phyloP scores from a whole-genome alignment of 2,329 filamentous ascomycete species.

The Alternaria panax region DNA sequence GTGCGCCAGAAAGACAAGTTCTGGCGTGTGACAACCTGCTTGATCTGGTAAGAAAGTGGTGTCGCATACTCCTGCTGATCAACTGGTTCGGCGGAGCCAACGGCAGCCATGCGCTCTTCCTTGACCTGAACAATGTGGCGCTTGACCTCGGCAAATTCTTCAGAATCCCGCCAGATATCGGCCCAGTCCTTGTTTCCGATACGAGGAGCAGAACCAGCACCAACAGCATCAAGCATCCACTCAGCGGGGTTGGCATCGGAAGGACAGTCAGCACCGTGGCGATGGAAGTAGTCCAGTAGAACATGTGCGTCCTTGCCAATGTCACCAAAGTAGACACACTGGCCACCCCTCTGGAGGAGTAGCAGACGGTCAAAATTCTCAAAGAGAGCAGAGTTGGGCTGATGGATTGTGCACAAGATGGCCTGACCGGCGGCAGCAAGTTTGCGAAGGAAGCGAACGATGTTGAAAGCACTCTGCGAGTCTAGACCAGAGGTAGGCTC shows the following conservation, averaged over 20 bases:
- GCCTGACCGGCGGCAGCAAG: conserved; percentile 82
- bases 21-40: conserved; percentile 74
- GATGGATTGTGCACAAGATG: conserved; percentile 90
- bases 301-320: conserved; percentile 77
- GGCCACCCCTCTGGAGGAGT: conserved; percentile 77
- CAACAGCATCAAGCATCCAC: conserved; percentile 87
- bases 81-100: conserved; percentile 52
- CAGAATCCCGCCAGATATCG: conserved; percentile 77
- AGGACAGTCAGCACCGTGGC: conserved; percentile 66
- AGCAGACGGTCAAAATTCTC: conserved; percentile 87
- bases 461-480: conserved; percentile 76
- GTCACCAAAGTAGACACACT: conserved; percentile 85
- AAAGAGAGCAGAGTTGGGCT: conserved; percentile 85
- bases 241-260: conserved; percentile 66
- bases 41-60: conserved; percentile 79
- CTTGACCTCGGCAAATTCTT: conserved; percentile 73
- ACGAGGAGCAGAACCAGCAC: conserved; percentile 74
- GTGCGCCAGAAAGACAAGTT: conserved; percentile 84
- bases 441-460: conserved; percentile 79
- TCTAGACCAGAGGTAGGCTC: conserved; percentile 80
- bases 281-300: conserved; percentile 66
- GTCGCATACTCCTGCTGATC: conserved; percentile 82
- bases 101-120: conserved; percentile 61
- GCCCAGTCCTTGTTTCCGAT: conserved; percentile 80
- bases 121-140: conserved; percentile 73